Base-by-base conservation (phyloP, 129 eudicot species). In the Apium graveolens region DNA sequence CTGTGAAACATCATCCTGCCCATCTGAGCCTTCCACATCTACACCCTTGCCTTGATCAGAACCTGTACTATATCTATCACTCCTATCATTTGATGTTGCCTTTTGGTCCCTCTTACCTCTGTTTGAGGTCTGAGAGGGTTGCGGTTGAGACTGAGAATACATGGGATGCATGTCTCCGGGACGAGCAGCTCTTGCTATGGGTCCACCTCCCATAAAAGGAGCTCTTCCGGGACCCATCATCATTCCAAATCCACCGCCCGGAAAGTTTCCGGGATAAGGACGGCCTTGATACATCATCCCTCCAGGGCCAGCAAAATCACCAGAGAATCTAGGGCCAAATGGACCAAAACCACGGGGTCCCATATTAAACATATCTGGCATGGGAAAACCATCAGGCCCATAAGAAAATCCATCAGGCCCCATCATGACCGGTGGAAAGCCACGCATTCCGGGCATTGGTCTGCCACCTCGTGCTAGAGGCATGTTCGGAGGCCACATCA, bases 271-370 rank as follows among this genome's bases (percentile, higher is more conserved):
- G 13, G 87, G 86, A 74, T 79, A 90, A 44, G 97, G 97, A 9
- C 90, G 87, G 53, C 92, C 93, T 6, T 76, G 97, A 79, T 90
- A 95, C 97, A 91, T 91, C 97, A 93, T 91, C 45, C 90, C 90
- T 11, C 81, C 91, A 3, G 96, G 96, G 11, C 93, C 90, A 5
- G 79, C 82, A 73, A 90, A 91, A 48, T 89, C 97, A 24, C 91
- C 90, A 5, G 92, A 3, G 84, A 89, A 94, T 77, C 97, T 82
- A 20, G 97, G 97, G 38, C 96, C 97, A 31, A 84, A 91, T 17
- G 94, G 98, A 24, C 89, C 91, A 80, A 95, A 95, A 14, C 92
- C 89, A 46, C 94, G 97, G 0, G 98, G 98, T 29, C 83, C 96
- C 97, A 91, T 90, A 49, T 89, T 91, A 76, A 87, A 85, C 26